phyloP scores from a whole-genome alignment of 2,329 filamentous ascomycete genomes.

The Alternaria burnsii region DNA sequence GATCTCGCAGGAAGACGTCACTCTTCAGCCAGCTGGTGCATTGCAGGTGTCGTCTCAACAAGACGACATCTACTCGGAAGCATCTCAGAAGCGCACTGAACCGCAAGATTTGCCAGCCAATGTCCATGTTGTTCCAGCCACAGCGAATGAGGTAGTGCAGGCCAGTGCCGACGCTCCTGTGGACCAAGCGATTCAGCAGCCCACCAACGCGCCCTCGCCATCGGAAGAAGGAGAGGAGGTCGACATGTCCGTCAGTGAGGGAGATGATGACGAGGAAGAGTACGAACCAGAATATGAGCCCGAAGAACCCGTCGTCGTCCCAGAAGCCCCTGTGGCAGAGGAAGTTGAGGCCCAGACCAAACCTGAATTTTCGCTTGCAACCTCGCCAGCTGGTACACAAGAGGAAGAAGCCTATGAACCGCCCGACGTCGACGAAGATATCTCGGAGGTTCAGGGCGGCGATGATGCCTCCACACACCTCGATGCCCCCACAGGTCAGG shows the following conservation, averaged over 20 bases:
- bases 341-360: conserved; percentile 11
- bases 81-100: background rate
- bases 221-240: conserved; percentile 48
- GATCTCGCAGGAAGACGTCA: background rate
- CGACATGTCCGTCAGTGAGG: conserved; percentile 46
- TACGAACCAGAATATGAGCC: conserved; percentile 39
- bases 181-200: background rate
- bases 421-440: conserved; percentile 38
- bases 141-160: conserved; percentile 2
- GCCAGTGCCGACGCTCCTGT: conserved; percentile 9
- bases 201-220: conserved; percentile 20
- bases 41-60: background rate
- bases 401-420: conserved; percentile 46
- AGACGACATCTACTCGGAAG: background rate
- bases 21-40: background rate
- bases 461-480: background rate
- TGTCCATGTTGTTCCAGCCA: conserved; percentile 12
- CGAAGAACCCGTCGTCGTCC: conserved; percentile 27
- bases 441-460: conserved; percentile 17
- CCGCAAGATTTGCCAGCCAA: background rate
- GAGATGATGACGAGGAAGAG: conserved; percentile 36
- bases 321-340: conserved; percentile 12
- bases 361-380: conserved; percentile 13
- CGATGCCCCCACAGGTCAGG: conserved; percentile 9
- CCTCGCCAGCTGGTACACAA: conserved; percentile 31